Percentiles rank a stretch among this genome's conserved stretches.
phyloP scores from a whole-genome alignment of 768 basidiomycete genomes.

The Agaricus sinodeliciosus region DNA sequence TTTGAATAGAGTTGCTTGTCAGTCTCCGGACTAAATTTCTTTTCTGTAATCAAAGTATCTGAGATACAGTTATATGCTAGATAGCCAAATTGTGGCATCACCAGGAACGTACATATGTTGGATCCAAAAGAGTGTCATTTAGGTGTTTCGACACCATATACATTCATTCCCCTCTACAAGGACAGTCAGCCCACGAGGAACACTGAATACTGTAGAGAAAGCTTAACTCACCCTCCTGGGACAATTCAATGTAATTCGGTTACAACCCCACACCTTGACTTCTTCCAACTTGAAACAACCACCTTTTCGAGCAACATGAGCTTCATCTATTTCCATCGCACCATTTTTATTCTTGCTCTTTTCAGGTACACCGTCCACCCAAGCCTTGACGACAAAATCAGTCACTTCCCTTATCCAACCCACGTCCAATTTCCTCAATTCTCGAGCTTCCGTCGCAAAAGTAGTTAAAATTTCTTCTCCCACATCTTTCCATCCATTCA shows the following conservation, averaged over 20 bases:
- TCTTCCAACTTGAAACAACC: constrained; percentile 35
- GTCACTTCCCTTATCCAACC: constrained; percentile 83
- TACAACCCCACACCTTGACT: constrained; percentile 52
- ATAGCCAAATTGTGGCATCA: no score
- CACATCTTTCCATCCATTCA: constrained; percentile 74
- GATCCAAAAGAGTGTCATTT: no score
- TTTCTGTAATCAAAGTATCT: no score
- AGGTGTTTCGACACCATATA: constrained; percentile 26
- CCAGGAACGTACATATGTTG: no score
- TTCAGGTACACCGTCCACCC: constrained; percentile 37
- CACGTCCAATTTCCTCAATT: constrained; percentile 61
- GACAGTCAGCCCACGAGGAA: not conserved
- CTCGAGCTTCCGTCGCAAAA: constrained; percentile 26
- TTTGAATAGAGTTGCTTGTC: no score
- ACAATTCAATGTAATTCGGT: constrained; percentile 34
- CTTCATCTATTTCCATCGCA: not conserved
- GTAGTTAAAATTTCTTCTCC: constrained; percentile 34
- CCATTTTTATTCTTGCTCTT: not conserved
- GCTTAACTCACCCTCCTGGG: constrained; percentile 29
- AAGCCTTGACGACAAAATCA: constrained; percentile 71
- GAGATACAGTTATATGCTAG: no score
- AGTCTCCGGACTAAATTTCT: no score
- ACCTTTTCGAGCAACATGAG: constrained; percentile 14
- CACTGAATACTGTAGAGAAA: not conserved
- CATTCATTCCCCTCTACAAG: constrained; percentile 22